A percentile compares a stretch with the other conserved stretches of the same genome.
phyloP scores from a whole-genome alignment of 2,329 filamentous ascomycete genomes.

The Sordariomycetes sp. region DNA sequence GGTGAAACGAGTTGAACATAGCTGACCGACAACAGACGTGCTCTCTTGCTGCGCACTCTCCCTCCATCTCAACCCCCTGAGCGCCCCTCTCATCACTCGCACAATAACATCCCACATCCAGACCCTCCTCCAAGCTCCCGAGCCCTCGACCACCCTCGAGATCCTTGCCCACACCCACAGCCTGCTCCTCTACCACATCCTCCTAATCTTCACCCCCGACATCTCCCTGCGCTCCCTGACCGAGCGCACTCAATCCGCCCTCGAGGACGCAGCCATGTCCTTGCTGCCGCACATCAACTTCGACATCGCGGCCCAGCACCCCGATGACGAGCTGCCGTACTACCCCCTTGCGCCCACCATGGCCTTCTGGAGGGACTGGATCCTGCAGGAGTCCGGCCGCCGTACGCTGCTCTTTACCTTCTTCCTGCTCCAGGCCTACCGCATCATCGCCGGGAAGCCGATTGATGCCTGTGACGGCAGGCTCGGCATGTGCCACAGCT shows the following conservation, averaged over 20 bases:
- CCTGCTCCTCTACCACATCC: constrained; percentile 38
- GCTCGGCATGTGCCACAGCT: constrained; percentile 21
- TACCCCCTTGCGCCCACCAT: constrained; percentile 28
- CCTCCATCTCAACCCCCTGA: constrained; percentile 35
- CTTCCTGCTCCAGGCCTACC: constrained; percentile 31
- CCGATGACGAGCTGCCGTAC: constrained; percentile 14
- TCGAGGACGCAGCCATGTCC: constrained; percentile 22
- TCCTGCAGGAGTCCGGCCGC: constrained; percentile 42
- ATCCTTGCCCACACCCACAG: constrained; percentile 35
- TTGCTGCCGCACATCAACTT: constrained; percentile 23
- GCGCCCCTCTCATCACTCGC: constrained; percentile 36
- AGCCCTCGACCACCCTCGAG: constrained; percentile 15
- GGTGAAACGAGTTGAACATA: too few relatives aligned
- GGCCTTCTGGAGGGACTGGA: constrained; percentile 40
- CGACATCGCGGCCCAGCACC: constrained; percentile 4
- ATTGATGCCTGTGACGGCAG: constrained; percentile 17
- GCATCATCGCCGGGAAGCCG: constrained; percentile 18
- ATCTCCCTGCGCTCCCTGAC: constrained; percentile 29
- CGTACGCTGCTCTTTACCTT: constrained; percentile 40
- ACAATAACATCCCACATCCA: constrained; percentile 34
- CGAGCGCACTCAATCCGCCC: constrained; percentile 19
- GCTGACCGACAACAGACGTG: constrained; percentile 27
- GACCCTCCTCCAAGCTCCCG: constrained; percentile 28
- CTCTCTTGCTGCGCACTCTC: constrained; percentile 44
- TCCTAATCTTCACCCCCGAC: constrained; percentile 41